Conservation (phyloP, 306 rosid genomes). For the Hippophae rhamnoides region DNA sequence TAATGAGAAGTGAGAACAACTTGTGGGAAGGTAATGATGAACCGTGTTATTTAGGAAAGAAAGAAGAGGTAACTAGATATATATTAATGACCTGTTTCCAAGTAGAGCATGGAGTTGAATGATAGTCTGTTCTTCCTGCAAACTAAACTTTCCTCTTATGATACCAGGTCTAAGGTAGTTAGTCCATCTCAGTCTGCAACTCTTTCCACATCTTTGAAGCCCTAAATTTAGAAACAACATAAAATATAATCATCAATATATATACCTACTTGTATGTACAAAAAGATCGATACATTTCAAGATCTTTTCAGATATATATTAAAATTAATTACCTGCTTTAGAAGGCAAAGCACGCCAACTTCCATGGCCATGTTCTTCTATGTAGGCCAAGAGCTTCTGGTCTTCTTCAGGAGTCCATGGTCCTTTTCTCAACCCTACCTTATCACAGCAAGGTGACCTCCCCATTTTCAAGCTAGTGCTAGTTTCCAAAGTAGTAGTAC, state of each 20-base stretch:
- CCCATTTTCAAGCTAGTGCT: constrained; percentile 43
- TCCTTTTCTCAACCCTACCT: constrained; percentile 93
- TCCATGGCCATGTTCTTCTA: constrained; percentile 90
- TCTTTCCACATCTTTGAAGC: constrained; percentile 93
- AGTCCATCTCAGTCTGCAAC: constrained; percentile 93
- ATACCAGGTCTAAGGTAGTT: constrained; percentile 95
- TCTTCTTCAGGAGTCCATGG: constrained; percentile 99
- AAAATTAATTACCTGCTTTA: constrained; percentile 58
- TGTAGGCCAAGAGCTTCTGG: constrained; percentile 77
- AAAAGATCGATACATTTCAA: too few species aligned
- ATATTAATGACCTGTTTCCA: constrained; percentile 62
- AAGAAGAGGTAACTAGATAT: too few species aligned
- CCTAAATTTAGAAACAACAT: constrained; percentile 27
- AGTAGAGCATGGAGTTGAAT: constrained; percentile 97
- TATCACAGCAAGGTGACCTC: constrained; percentile 91
- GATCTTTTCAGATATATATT: too few species aligned
- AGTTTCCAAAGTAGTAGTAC: neutral
- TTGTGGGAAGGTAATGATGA: neutral
- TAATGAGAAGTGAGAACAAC: too few species aligned
- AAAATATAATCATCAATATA: too few species aligned
- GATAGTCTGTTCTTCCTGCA: constrained; percentile 93
- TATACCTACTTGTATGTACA: too few species aligned
- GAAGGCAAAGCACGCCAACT: constrained; percentile 98
- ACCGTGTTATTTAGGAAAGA: neutral
- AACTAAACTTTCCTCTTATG: constrained; percentile 92